Conservation (phyloP, 2,329 filamentous ascomycete genomes). For the Phaeomoniella chlamydospora region DNA sequence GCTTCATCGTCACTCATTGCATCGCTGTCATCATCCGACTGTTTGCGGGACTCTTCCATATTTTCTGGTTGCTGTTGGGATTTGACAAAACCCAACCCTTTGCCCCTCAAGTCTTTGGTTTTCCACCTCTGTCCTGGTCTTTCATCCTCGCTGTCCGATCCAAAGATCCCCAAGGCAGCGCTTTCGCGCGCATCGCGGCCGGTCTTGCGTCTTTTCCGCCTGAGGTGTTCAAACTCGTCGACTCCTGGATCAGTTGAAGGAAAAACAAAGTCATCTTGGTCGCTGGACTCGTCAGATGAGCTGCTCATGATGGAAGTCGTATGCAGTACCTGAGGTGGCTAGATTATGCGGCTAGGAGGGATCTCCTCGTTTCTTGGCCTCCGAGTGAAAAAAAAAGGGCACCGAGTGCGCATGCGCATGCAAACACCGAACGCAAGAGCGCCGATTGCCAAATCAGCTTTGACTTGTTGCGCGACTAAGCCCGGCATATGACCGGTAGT, state of each 20-base stretch:
- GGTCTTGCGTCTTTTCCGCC: constrained; percentile 8
- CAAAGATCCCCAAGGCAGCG: constrained; percentile 4
- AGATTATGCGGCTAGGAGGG: no score
- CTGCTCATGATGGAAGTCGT: constrained; percentile 9
- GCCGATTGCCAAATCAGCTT: no score
- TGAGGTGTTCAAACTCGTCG: constrained; percentile 5
- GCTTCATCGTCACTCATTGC: constrained; percentile 10
- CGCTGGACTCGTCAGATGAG: constrained; percentile 11
- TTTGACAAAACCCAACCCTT: constrained; percentile 12
- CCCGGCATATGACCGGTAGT: no score
- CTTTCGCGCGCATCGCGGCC: constrained; percentile 3
- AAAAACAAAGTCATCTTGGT: constrained; percentile 3
- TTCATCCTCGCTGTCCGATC: constrained; percentile 12
- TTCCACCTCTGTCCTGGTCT: constrained; percentile 11
- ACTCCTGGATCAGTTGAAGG: constrained; percentile 1
- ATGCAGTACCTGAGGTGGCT: neutral
- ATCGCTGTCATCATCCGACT: constrained; percentile 5
- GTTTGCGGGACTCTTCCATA: constrained; percentile 3
- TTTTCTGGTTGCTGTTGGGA: constrained; percentile 5
- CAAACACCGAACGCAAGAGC: no score
- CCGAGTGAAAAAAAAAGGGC: no score
- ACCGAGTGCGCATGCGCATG: no score
- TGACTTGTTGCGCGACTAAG: no score
- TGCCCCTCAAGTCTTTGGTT: constrained; percentile 9
- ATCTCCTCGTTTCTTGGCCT: no score